phyloP scores from a whole-genome alignment of 306 rosid species.

The Quercus glauca region DNA sequence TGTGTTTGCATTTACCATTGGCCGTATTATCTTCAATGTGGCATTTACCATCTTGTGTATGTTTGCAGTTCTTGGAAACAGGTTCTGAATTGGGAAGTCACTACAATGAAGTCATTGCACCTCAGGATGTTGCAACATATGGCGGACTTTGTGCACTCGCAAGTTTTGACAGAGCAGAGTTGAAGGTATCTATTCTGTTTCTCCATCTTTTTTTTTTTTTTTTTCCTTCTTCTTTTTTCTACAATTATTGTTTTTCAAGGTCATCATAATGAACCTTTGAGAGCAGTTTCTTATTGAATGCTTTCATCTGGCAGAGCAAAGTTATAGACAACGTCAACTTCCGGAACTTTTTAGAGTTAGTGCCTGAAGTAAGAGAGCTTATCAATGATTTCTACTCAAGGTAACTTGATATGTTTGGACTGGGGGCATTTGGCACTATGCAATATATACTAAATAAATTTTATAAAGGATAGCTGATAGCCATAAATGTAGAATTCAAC shows the following conservation, averaged over 20 bases:
- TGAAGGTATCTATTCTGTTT: conserved; percentile 58
- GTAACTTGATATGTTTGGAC: conserved; percentile 38
- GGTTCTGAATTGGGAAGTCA: conserved; percentile 72
- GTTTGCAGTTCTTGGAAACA: conserved; percentile 80
- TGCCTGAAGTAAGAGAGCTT: conserved; percentile 96
- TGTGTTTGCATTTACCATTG: conserved; percentile 22
- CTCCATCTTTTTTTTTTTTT: conserved; percentile 4
- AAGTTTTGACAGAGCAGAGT: conserved; percentile 84
- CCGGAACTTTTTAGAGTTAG: conserved; percentile 90
- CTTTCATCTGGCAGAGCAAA: conserved; percentile 65
- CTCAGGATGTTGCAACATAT: conserved; percentile 97
- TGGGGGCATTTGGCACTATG: not conserved
- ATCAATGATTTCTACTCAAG: conserved; percentile 94
- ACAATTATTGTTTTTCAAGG: conserved; percentile 6
- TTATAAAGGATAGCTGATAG: not conserved
- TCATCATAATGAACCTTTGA: conserved; percentile 2
- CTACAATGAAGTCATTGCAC: conserved; percentile 89
- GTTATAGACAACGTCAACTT: conserved; percentile 86
- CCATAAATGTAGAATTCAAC: not conserved
- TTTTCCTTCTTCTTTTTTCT: not conserved
- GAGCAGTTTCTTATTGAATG: conserved; percentile 21
- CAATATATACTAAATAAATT: not conserved
- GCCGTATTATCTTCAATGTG: not conserved
- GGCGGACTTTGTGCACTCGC: conserved; percentile 99
- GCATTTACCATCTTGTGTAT: conserved; percentile 16